Base-by-base conservation (phyloP, 768 basidiomycete genomes). In the Leccinum aurantiacum region DNA sequence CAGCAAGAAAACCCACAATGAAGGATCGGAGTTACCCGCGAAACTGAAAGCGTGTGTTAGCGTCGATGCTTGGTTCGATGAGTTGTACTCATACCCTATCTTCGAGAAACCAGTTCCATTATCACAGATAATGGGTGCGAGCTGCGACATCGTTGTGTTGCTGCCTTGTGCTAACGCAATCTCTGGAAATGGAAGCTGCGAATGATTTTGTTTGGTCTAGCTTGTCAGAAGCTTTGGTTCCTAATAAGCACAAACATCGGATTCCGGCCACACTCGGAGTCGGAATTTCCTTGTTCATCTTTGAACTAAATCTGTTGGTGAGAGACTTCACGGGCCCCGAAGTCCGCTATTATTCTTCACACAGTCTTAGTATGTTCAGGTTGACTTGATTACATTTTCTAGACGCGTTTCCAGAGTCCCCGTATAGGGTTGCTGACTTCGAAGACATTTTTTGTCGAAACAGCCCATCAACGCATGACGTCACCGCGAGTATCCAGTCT, bases 1-100 rank as follows among this genome's bases (percentile, higher is more conserved):
- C 54, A 33, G 58, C 41, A 49, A 57, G 11, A 25, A 38, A 35
- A 82, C 90, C 76, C 72, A 93, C 91, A 96, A 99, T 9, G 96
- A 98, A 19, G 97, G 97, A 77, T 98, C 95, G 50, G 94, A 97
- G 78, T 99, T 99, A 56, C 96, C 96, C 48, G 97, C 95, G 76
- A 97, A 98, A 37, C 96, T 95, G 69, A 52, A 52, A 63, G 9
- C 15, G 48, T 53, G 63, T 4, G 35, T 68, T 49, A 74, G 53
- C 29, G 61, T 56, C 35, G 29, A 57, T 41, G 33, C 11, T 11
- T 13, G 27, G 17, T 35, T 17, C 22, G n/a, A 59, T 56, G 5
- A 35, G 11, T 9, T 13, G 1, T 24, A 29, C 22, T 47, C 88
- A 48, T 74, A 95, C 94, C 95, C 96, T 75, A 98, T 89, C 84